Conservation (phyloP, 2,329 filamentous ascomycete species). For the Aquanectria penicillioides region DNA sequence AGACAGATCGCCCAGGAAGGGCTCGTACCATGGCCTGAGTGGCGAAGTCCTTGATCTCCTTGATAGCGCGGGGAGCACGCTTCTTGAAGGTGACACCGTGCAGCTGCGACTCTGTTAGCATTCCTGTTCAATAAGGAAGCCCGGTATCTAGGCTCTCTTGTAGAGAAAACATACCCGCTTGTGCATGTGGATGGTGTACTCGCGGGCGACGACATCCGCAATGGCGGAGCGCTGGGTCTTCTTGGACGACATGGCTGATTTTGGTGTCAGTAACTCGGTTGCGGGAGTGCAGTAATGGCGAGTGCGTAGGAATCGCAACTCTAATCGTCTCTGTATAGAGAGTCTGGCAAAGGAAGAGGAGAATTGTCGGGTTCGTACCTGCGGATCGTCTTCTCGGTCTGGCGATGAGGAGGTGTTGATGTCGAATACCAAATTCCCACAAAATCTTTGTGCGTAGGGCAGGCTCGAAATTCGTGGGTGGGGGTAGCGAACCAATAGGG, state of each 20-base stretch:
- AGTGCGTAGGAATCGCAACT: constrained; percentile 26
- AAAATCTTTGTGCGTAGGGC: constrained; percentile 57
- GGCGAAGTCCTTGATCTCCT: constrained; percentile 98
- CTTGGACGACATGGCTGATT: constrained; percentile 56
- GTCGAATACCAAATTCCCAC: constrained; percentile 50
- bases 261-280: constrained; percentile 42
- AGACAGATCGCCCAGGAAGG: constrained; percentile 18
- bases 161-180: constrained; percentile 71
- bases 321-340: constrained; percentile 35
- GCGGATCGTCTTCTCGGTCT: constrained; percentile 53
- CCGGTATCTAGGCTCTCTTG: constrained; percentile 22
- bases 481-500: constrained; percentile 51
- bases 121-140: constrained; percentile 22
- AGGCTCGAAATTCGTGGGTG: constrained; percentile 49
- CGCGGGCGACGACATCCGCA: constrained; percentile 97
- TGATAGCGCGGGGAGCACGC: constrained; percentile 97
- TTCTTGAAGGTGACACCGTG: constrained; percentile 99
- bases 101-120: constrained; percentile 67
- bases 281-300: constrained; percentile 23
- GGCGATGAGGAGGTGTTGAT: constrained; percentile 51
- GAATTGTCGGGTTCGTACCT: constrained; percentile 50
- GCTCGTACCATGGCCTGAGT: constrained; percentile 90
- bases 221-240: constrained; percentile 85
- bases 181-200: constrained; percentile 99
- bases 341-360: constrained; percentile 29